These are phyloP conservation scores for Aspergillus spinulosporus DNA, from an alignment of 2,329 filamentous ascomycete genomes.

Conservation along the genomic window DNA sequence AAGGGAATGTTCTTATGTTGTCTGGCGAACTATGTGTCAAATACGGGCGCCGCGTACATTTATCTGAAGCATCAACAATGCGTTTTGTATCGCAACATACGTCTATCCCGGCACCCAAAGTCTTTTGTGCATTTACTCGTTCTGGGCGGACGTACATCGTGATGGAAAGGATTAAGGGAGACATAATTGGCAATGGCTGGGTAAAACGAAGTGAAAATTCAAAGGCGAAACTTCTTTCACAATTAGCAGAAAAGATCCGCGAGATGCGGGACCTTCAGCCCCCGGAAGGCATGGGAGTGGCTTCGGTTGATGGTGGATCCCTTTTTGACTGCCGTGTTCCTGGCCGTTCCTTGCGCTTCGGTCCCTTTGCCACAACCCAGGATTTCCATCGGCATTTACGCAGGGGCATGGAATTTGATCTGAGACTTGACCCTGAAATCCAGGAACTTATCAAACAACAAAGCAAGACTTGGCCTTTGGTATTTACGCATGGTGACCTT, in stretches of 20 bases:
- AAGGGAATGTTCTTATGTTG: constrained; percentile 32
- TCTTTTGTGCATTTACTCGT: constrained; percentile 39
- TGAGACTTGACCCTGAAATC: constrained; percentile 25
- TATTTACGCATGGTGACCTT: constrained; percentile 57
- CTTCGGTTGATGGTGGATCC: constrained; percentile 34
- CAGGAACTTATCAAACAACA: constrained; percentile 39
- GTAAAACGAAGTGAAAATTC: constrained; percentile 31
- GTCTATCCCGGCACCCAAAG: constrained; percentile 41
- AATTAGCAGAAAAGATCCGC: constrained; percentile 30
- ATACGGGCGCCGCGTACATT: constrained; percentile 27
- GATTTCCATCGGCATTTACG: constrained; percentile 43
- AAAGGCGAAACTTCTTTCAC: constrained; percentile 37
- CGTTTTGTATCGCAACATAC: constrained; percentile 39
- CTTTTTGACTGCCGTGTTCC: constrained; percentile 36
- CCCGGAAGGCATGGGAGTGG: constrained; percentile 27
- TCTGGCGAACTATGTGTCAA: constrained; percentile 36
- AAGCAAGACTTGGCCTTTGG: constrained; percentile 31
- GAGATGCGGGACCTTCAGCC: constrained; percentile 35
- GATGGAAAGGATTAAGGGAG: constrained; percentile 44
- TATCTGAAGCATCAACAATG: constrained; percentile 40
- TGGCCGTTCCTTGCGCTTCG: constrained; percentile 28
- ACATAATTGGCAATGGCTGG: constrained; percentile 37
- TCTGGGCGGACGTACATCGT: constrained; percentile 38
- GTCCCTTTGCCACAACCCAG: constrained; percentile 34
- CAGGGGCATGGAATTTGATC: constrained; percentile 30